Percentiles rank a stretch among this genome's conserved stretches.
Conservation (phyloP, 176 grass and related monocot genomes). For the Guadua angustifolia region DNA sequence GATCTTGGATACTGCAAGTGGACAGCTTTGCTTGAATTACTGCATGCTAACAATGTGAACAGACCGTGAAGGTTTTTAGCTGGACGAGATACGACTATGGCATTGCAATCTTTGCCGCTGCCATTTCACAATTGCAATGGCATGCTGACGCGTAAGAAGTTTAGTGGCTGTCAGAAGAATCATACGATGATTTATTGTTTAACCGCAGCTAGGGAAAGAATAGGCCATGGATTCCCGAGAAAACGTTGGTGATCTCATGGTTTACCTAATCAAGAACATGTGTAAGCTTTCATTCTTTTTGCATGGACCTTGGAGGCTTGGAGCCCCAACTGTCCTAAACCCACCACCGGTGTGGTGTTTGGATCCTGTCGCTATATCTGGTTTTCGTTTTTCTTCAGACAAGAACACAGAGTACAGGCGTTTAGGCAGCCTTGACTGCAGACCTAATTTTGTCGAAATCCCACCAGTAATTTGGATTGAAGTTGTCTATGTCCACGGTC, state of each 20-base stretch:
- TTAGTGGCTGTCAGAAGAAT: no score
- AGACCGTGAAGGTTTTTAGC: not conserved
- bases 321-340: not conserved
- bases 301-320: not conserved
- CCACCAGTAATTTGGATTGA: not conserved
- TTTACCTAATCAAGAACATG: not conserved
- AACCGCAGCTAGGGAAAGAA: no score
- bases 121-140: not conserved
- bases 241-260: no score
- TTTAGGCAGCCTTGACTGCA: not conserved
- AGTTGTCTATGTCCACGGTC: no score
- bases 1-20: not conserved
- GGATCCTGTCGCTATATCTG: constrained; percentile 10
- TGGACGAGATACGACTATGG: not conserved
- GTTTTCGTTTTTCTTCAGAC: not conserved
- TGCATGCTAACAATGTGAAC: not conserved
- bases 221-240: no score
- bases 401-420: not conserved
- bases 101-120: not conserved
- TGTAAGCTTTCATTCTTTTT: not conserved
- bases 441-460: constrained; percentile 15
- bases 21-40: not conserved
- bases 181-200: no score
- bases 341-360: not conserved
- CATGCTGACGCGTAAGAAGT: no score